Percentiles rank a stretch among this genome's conserved stretches.
Conservation (phyloP, 768 basidiomycete genomes). For the Erythrobasidium yunnanense region DNA sequence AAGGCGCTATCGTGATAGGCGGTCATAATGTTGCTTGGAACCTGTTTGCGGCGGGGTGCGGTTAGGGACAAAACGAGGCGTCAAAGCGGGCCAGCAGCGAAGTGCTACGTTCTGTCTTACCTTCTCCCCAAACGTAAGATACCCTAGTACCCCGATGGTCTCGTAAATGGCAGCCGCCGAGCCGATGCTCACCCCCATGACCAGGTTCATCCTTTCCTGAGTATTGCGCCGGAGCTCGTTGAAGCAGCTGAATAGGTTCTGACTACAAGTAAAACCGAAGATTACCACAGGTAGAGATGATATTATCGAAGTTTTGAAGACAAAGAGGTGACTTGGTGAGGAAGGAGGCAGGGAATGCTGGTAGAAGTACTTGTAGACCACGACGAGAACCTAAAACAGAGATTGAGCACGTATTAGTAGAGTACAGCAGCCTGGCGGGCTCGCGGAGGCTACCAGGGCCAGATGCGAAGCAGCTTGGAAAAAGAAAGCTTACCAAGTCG, state of each 20-base stretch:
- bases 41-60: neutral
- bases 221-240: constrained; percentile 61
- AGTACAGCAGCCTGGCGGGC: too few species aligned
- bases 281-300: constrained; percentile 86
- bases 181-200: constrained; percentile 8
- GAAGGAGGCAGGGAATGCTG: constrained; percentile 53
- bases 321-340: constrained; percentile 61
- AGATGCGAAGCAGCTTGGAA: neutral
- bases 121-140: constrained; percentile 44
- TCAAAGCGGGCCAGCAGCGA: neutral
- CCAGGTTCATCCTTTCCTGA: constrained; percentile 14
- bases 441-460: too few species aligned
- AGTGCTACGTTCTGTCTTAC: too few species aligned
- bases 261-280: constrained; percentile 70
- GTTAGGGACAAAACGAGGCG: neutral
- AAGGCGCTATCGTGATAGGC: constrained; percentile 61
- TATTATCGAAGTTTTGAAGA: constrained; percentile 65
- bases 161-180: constrained; percentile 70
- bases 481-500: constrained; percentile 15
- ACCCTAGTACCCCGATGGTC: constrained; percentile 51
- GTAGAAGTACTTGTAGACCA: constrained; percentile 67
- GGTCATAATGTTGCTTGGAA: constrained; percentile 35
- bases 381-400: constrained; percentile 61
- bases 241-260: constrained; percentile 80
- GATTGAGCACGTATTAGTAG: too few species aligned